Evolutionary conservation across 495 filamentous ascomycete genomes (phyloP).

Genomic region (Penicillium bovifimosum): DNA sequence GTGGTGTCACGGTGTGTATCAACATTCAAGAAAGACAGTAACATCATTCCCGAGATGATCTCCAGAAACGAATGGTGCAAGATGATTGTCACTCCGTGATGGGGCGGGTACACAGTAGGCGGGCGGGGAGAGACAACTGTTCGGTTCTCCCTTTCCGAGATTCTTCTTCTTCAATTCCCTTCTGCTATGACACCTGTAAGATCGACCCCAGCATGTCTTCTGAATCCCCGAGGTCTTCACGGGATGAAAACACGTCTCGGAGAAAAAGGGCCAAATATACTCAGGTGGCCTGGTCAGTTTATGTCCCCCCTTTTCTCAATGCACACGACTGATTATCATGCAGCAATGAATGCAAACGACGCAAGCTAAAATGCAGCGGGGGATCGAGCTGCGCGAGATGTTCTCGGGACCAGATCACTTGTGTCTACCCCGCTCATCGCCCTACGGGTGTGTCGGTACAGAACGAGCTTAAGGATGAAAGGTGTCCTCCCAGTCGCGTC

Average conservation of each 20-base stretch:
- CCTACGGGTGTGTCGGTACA: conserved; percentile 1
- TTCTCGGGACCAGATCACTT: conserved; percentile 55
- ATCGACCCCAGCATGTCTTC: not conserved
- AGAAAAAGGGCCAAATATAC: conserved; percentile 38
- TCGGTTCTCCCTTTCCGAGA: conserved; percentile 4
- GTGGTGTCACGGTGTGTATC: too few species aligned
- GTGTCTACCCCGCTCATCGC: conserved; percentile 51
- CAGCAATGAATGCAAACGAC: conserved; percentile 80
- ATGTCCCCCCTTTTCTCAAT: not conserved
- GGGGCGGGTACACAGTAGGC: too few species aligned
- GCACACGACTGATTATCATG: conserved; percentile 3
- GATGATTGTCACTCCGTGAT: too few species aligned
- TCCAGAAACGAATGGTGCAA: too few species aligned
- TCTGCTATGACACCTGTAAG: not conserved
- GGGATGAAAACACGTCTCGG: conserved; percentile 1
- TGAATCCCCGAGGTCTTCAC: not conserved
- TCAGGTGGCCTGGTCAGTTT: conserved; percentile 33
- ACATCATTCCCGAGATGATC: too few species aligned
- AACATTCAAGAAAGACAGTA: too few species aligned
- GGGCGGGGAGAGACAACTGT: not conserved
- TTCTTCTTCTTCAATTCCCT: not conserved
- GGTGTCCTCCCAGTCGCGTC: conserved; percentile 10
- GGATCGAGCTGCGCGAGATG: conserved; percentile 72
- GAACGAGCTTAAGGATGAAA: conserved; percentile 16
- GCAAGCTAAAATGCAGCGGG: conserved; percentile 90